A percentile compares a stretch with the other conserved stretches of the same genome.
phyloP scores from a whole-genome alignment of 2,329 filamentous ascomycete genomes.

The Fusarium oligoseptatum region DNA sequence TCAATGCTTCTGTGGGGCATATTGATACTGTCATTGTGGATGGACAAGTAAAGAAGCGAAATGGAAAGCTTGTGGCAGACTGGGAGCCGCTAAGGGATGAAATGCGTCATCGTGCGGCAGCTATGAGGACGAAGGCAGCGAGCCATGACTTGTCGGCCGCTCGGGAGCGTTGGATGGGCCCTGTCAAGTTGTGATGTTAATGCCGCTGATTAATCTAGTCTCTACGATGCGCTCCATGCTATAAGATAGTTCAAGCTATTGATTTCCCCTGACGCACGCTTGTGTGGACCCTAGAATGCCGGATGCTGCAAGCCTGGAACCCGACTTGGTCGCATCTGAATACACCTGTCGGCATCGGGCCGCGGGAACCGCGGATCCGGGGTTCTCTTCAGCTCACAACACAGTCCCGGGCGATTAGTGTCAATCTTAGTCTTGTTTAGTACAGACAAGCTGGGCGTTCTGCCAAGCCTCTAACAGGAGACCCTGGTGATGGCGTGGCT shows the following conservation, averaged over 20 bases:
- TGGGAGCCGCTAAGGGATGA: background rate
- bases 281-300: background rate
- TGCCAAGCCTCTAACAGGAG: background rate
- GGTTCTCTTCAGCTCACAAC: background rate
- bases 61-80: background rate
- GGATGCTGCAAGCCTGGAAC: background rate
- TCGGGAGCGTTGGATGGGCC: background rate
- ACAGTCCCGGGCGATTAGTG: background rate
- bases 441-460: background rate
- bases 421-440: background rate
- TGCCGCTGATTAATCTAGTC: background rate
- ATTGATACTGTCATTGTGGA: background rate
- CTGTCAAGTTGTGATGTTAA: background rate
- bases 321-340: background rate
- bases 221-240: background rate
- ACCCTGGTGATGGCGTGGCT: background rate
- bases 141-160: background rate
- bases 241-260: background rate
- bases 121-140: background rate
- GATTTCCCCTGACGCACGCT: background rate
- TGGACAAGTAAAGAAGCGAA: background rate
- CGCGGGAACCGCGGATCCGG: background rate
- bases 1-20: background rate
- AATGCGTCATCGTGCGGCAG: background rate
- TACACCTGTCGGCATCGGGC: background rate